Conservation (phyloP, 2,329 filamentous ascomycete genomes). For the Ilyonectria sp. region DNA sequence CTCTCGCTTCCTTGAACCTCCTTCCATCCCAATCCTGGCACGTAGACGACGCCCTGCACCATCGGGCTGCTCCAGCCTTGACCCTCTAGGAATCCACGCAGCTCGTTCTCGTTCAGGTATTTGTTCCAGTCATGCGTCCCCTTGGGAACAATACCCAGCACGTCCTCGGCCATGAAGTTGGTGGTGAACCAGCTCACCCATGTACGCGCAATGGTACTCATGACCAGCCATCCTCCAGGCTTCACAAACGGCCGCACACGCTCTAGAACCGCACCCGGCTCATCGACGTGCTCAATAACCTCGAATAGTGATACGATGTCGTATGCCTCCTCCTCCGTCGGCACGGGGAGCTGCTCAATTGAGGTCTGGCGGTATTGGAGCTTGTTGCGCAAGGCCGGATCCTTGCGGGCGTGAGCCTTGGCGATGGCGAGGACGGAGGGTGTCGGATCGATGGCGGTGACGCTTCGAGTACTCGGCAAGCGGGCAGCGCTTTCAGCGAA, state of each 20-base stretch:
- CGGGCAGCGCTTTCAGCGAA: slow-evolving; percentile 91
- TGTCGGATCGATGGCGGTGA: slow-evolving; percentile 85
- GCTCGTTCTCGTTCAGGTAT: slow-evolving; percentile 90
- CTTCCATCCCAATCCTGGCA: slow-evolving; percentile 92
- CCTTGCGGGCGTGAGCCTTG: slow-evolving; percentile 79
- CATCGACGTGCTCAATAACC: slow-evolving; percentile 92
- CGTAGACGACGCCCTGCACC: slow-evolving; percentile 88
- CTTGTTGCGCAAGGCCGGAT: slow-evolving; percentile 76
- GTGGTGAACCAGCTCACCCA: slow-evolving; percentile 93
- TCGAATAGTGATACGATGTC: slow-evolving; percentile 93
- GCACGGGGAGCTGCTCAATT: slow-evolving; percentile 77
- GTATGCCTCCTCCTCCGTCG: slow-evolving; percentile 65
- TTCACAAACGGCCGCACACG: slow-evolving; percentile 82
- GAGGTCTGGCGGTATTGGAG: slow-evolving; percentile 83
- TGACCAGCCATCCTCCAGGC: slow-evolving; percentile 93
- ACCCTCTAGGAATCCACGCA: slow-evolving; percentile 70
- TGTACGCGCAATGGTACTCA: slow-evolving; percentile 93
- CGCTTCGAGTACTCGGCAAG: slow-evolving; percentile 72
- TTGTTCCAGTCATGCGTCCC: slow-evolving; percentile 98
- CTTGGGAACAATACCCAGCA: slow-evolving; percentile 87
- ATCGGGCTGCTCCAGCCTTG: slow-evolving; percentile 72
- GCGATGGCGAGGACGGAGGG: slow-evolving; percentile 83
- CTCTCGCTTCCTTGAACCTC: slow-evolving; percentile 85
- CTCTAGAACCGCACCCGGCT: slow-evolving; percentile 81
- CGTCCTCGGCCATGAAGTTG: slow-evolving; percentile 90